These are phyloP conservation scores for Didymella glomerata DNA, from an alignment of 2,329 filamentous ascomycete species.

Conservation along the genomic window DNA sequence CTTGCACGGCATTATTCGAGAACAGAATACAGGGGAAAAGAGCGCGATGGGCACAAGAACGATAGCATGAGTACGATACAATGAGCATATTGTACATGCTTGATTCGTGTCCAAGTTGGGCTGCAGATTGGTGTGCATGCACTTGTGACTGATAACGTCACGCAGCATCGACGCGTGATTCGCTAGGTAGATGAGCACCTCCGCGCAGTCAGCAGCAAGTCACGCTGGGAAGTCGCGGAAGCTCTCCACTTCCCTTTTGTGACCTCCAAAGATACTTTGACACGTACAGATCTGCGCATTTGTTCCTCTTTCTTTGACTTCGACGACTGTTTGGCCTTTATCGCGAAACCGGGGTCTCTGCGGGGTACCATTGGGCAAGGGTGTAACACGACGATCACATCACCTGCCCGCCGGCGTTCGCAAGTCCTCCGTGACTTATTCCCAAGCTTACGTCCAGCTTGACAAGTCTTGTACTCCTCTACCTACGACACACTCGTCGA, in stretches of 20 bases:
- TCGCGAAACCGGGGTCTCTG: conserved; percentile 27
- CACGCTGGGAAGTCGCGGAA: conserved; percentile 17
- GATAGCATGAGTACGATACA: conserved; percentile 18
- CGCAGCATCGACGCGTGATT: conserved; percentile 21
- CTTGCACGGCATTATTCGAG: conserved; percentile 30
- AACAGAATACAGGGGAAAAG: conserved; percentile 20
- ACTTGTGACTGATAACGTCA: conserved; percentile 34
- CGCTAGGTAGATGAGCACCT: conserved; percentile 13
- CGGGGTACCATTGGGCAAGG: conserved; percentile 30
- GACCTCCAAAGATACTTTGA: conserved; percentile 14
- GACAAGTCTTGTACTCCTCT: neutral
- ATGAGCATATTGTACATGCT: conserved; percentile 13
- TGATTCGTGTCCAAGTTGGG: neutral
- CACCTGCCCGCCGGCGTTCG: conserved; percentile 14
- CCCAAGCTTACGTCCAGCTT: neutral
- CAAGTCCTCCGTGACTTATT: conserved; percentile 9
- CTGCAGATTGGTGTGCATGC: conserved; percentile 10
- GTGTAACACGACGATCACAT: conserved; percentile 24
- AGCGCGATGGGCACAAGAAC: conserved; percentile 21
- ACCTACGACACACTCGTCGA: conserved; percentile 6
- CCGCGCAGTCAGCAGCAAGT: conserved; percentile 15
- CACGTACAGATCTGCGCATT: conserved; percentile 9
- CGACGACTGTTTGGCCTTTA: conserved; percentile 17
- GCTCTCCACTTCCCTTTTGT: conserved; percentile 14
- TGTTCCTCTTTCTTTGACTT: neutral